Evolutionary conservation across 169 alveolate species (phyloP).

Genomic region (Eimeria praecox): DNA sequence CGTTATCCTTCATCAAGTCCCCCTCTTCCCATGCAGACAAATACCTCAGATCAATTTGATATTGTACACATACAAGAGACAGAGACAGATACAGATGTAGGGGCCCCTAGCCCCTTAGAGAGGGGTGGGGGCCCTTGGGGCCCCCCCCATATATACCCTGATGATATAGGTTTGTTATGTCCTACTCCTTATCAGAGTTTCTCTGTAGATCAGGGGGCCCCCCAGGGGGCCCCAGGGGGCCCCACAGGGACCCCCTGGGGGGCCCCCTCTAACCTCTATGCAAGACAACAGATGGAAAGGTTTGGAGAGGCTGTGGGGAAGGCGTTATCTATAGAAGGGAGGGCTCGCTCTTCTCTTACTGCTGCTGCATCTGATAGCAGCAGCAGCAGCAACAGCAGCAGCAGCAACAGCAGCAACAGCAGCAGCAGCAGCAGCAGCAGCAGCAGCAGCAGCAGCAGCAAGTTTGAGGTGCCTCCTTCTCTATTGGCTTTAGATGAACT

Average conservation of each 20-base stretch:
- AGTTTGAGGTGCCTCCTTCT: constrained; percentile 27
- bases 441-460: neutral
- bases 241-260: constrained; percentile 50
- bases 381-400: too few relatives aligned
- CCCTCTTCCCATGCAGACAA: neutral
- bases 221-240: constrained; percentile 27
- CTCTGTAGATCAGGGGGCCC: constrained; percentile 41
- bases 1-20: neutral
- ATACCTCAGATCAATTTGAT: too few relatives aligned
- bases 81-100: constrained; percentile 58
- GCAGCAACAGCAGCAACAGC: neutral
- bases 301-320: constrained; percentile 31
- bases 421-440: neutral
- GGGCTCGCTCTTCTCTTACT: neutral
- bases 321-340: neutral
- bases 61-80: constrained; percentile 8
- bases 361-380: neutral
- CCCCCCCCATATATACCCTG: neutral
- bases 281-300: neutral
- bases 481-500: neutral
- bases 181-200: constrained; percentile 51
- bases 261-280: constrained; percentile 29
- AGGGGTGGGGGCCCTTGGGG: constrained; percentile 20
- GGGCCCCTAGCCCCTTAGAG: constrained; percentile 55
- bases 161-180: constrained; percentile 1